Conservation (phyloP, 805 yeast species). For the fission yeast (Schizosaccharomyces pombe) region ASM294v3 CU329670.1:2297501-2298000, state of each 20-base stretch:
- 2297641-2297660: conserved; percentile 98
- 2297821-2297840: not conserved
- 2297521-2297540: conserved; percentile 69
- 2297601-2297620: conserved; percentile 88
- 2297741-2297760: conserved; percentile 26
- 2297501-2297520: conserved; percentile 52
- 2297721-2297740: conserved; percentile 77
- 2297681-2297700: conserved; percentile 66
- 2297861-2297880: no score
- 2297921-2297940: no score
- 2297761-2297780: not conserved
- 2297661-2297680: conserved; percentile 89
- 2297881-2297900: no score
- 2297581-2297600: conserved; percentile 98
- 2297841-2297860: no score
- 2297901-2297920: no score
- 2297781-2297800: not conserved
- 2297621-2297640: conserved; percentile 84
- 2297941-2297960: no score
- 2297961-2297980: not conserved
- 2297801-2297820: not conserved
- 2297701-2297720: conserved; percentile 95
- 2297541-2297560: conserved; percentile 86
- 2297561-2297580: conserved; percentile 81
- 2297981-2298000: conserved; percentile 30